A percentile compares a stretch with the other conserved stretches of the same genome.
phyloP scores from a whole-genome alignment of 169 alveolate species.

The Cryptosporidium baileyi region DNA sequence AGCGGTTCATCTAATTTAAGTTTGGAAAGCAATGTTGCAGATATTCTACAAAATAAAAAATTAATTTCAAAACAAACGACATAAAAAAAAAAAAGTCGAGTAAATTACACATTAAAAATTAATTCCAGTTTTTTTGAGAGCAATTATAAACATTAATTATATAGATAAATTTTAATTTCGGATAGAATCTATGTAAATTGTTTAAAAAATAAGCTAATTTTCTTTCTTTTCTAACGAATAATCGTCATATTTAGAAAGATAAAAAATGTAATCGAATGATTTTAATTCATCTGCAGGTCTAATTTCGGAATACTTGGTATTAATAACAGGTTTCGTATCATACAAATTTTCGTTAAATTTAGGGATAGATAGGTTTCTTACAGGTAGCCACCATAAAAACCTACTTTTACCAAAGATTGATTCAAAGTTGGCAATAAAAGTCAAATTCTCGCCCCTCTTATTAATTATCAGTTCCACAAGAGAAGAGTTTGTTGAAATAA shows the following conservation, averaged over 20 bases:
- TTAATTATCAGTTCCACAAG: conserved; percentile 66
- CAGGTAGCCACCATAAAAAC: conserved; percentile 70
- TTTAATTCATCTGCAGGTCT: not conserved
- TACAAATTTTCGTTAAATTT: conserved; percentile 70
- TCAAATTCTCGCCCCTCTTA: conserved; percentile 47
- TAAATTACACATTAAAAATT: too few relatives aligned
- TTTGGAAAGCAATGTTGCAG: not conserved
- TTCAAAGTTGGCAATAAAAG: conserved; percentile 12
- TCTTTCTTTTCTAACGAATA: not conserved
- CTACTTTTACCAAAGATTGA: conserved; percentile 66
- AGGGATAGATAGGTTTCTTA: not conserved
- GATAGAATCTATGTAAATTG: too few relatives aligned
- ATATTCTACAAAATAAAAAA: not conserved
- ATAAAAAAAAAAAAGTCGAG: too few relatives aligned
- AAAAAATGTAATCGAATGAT: not conserved
- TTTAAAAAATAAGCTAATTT: too few relatives aligned
- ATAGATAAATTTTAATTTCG: too few relatives aligned
- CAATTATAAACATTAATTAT: too few relatives aligned
- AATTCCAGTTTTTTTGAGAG: too few relatives aligned
- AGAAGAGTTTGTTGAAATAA: conserved; percentile 66
- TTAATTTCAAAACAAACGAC: not conserved
- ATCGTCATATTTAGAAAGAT: not conserved
- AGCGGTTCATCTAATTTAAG: not conserved
- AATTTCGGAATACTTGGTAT: not conserved
- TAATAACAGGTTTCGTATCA: not conserved